These are phyloP conservation scores for Saitozyma sp. DNA, from an alignment of 768 basidiomycete genomes.

Conservation along the genomic window DNA sequence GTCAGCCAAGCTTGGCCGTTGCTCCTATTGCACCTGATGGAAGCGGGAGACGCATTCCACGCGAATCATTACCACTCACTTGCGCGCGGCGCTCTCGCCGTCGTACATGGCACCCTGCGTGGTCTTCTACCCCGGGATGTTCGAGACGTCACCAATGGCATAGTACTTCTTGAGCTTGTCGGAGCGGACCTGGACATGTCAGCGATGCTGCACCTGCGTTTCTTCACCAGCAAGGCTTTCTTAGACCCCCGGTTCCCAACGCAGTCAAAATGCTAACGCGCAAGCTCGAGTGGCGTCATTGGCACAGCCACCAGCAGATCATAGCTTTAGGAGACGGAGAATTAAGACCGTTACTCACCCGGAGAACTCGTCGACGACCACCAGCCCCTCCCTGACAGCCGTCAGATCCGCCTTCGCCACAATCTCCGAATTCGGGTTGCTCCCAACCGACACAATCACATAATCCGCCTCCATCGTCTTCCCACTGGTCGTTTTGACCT, in stretches of 20 bases:
- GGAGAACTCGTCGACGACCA: constrained; percentile 41
- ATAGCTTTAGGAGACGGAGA: too few relatives aligned
- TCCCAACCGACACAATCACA: constrained; percentile 43
- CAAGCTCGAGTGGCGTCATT: too few relatives aligned
- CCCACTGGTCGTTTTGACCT: constrained; percentile 30
- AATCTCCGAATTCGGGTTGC: constrained; percentile 33
- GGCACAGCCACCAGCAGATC: not conserved
- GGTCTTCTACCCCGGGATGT: constrained; percentile 43
- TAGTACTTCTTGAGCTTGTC: constrained; percentile 32
- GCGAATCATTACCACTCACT: constrained; percentile 17
- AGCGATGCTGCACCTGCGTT: not conserved
- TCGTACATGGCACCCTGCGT: constrained; percentile 23
- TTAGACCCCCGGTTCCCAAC: too few relatives aligned
- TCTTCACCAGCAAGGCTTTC: too few relatives aligned
- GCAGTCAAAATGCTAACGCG: too few relatives aligned
- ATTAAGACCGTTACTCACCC: constrained; percentile 24
- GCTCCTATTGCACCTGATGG: too few relatives aligned
- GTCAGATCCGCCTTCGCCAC: constrained; percentile 32
- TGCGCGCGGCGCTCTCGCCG: constrained; percentile 19
- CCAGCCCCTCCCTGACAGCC: constrained; percentile 29
- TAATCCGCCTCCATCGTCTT: constrained; percentile 40
- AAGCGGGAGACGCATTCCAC: too few relatives aligned
- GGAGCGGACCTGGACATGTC: constrained; percentile 11
- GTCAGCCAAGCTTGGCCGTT: not conserved
- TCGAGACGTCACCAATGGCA: constrained; percentile 44